Conservation (phyloP, 2,329 filamentous ascomycete species). For the Rhynchosporium graminicola region DNA sequence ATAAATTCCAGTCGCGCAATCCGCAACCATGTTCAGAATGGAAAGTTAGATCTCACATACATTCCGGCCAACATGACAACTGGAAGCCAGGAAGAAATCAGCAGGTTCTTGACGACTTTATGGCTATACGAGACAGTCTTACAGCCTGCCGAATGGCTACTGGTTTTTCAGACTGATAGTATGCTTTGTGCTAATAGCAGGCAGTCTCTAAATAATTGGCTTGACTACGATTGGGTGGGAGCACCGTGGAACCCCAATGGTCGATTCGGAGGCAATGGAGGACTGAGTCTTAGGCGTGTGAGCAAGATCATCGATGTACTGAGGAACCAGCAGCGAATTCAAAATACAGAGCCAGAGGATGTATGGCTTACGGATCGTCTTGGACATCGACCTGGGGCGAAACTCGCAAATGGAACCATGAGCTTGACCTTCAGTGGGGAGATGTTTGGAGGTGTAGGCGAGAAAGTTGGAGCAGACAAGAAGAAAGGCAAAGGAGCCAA, state of each 20-base stretch:
- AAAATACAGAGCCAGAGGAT: constrained; percentile 53
- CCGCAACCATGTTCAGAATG: constrained; percentile 38
- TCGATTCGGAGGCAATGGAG: constrained; percentile 40
- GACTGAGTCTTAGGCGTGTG: constrained; percentile 51
- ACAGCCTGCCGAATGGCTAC: constrained; percentile 53
- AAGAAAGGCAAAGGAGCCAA: constrained; percentile 34
- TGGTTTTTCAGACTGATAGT: constrained; percentile 58
- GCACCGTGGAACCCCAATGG: constrained; percentile 40
- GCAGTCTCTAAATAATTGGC: constrained; percentile 40
- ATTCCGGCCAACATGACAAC: constrained; percentile 55
- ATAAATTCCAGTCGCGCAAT: constrained; percentile 51
- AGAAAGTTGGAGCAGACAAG: constrained; percentile 31
- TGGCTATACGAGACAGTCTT: constrained; percentile 55
- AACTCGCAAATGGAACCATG: constrained; percentile 53
- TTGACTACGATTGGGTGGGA: constrained; percentile 43
- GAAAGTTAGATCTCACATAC: constrained; percentile 52
- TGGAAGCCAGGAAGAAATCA: constrained; percentile 53
- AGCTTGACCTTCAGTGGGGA: constrained; percentile 54
- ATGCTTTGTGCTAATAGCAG: constrained; percentile 57
- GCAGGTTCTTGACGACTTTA: constrained; percentile 52
- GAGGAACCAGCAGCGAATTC: constrained; percentile 47
- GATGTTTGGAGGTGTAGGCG: constrained; percentile 44
- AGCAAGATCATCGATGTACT: constrained; percentile 55
- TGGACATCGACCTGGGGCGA: constrained; percentile 49
- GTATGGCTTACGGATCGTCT: constrained; percentile 57